Evolutionary conservation across 441 rosid species (phyloP).

Genomic region (Manihot esculenta): DNA sequence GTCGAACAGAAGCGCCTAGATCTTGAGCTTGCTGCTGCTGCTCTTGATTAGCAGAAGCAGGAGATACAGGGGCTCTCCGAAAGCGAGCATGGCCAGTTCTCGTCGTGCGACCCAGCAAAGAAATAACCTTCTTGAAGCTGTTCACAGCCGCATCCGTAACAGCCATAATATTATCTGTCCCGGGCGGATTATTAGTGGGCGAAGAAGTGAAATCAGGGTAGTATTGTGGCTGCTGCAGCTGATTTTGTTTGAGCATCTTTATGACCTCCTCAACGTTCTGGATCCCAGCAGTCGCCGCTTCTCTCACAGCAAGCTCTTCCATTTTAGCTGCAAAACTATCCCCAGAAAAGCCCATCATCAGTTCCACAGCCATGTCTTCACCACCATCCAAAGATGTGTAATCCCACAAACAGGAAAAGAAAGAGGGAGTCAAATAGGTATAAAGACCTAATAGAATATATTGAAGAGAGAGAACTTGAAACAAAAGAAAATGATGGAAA

Average conservation of each 20-base stretch:
- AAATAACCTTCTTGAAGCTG: slow-evolving; percentile 76
- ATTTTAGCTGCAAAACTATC: slow-evolving; percentile 37
- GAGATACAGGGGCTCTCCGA: slow-evolving; percentile 61
- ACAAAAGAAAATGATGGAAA: no score
- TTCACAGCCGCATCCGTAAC: slow-evolving; percentile 71
- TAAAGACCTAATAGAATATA: no score
- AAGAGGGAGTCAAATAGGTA: no score
- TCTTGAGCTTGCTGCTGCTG: slow-evolving; percentile 26
- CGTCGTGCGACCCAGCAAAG: slow-evolving; percentile 53
- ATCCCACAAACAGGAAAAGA: no score
- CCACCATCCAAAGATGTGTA: no score
- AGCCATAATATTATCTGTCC: slow-evolving; percentile 42
- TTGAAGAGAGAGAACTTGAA: no score
- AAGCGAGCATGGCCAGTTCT: slow-evolving; percentile 87
- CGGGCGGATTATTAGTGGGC: slow-evolving; percentile 3
- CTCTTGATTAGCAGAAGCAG: slow-evolving; percentile 39
- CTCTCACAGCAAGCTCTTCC: slow-evolving; percentile 60
- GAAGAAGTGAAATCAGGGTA: slow-evolving; percentile 15
- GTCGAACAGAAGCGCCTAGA: slow-evolving; percentile 23
- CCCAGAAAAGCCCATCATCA: slow-evolving; percentile 55
- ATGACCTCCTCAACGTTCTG: slow-evolving; percentile 77
- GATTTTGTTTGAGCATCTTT: slow-evolving; percentile 46
- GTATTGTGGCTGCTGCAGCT: slow-evolving; percentile 28
- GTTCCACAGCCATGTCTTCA: slow-evolving; percentile 74
- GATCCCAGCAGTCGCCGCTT: slow-evolving; percentile 81